Evolutionary conservation across 108 stramenopile genomes (phyloP).

Genomic region (Nannochloropsis salina): DNA sequence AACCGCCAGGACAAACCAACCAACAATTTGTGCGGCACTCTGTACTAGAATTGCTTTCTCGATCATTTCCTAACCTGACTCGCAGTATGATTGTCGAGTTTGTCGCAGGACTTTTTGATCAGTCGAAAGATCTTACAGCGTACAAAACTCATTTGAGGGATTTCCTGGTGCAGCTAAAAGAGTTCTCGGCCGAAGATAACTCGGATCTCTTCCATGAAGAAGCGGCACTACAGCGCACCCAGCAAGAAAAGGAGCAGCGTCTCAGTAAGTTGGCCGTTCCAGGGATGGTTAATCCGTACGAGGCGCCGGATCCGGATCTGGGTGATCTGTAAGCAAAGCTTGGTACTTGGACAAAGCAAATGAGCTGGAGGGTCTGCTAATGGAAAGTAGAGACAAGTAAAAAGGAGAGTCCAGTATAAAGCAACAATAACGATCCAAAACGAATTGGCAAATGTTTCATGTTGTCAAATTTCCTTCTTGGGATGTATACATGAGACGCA

Average conservation of each 20-base stretch:
- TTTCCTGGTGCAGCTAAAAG: slow-evolving; percentile 94
- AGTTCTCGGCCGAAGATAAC: slow-evolving; percentile 94
- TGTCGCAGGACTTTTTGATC: slow-evolving; percentile 93
- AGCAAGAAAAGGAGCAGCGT: slow-evolving; percentile 61
- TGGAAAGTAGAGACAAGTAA: not conserved
- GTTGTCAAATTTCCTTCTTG: too few species aligned
- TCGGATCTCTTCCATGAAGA: slow-evolving; percentile 87
- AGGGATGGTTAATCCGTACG: slow-evolving; percentile 90
- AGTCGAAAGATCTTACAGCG: slow-evolving; percentile 83
- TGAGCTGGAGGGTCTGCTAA: not conserved
- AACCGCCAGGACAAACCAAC: slow-evolving; percentile 71
- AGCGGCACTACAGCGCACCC: slow-evolving; percentile 62
- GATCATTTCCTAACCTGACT: slow-evolving; percentile 90
- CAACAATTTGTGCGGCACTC: slow-evolving; percentile 80
- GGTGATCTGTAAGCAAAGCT: slow-evolving; percentile 59
- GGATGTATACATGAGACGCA: too few species aligned
- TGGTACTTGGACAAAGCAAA: not conserved
- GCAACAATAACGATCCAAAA: not conserved
- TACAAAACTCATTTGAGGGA: slow-evolving; percentile 97
- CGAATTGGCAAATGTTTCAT: too few species aligned
- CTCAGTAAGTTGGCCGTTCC: slow-evolving; percentile 84
- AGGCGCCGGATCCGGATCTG: slow-evolving; percentile 61
- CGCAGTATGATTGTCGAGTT: slow-evolving; percentile 78
- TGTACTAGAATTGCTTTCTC: slow-evolving; percentile 75
- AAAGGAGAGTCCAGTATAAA: not conserved